Base-by-base conservation (phyloP, 2,329 filamentous ascomycete species). In the Proliferodiscus dingleyae region DNA sequence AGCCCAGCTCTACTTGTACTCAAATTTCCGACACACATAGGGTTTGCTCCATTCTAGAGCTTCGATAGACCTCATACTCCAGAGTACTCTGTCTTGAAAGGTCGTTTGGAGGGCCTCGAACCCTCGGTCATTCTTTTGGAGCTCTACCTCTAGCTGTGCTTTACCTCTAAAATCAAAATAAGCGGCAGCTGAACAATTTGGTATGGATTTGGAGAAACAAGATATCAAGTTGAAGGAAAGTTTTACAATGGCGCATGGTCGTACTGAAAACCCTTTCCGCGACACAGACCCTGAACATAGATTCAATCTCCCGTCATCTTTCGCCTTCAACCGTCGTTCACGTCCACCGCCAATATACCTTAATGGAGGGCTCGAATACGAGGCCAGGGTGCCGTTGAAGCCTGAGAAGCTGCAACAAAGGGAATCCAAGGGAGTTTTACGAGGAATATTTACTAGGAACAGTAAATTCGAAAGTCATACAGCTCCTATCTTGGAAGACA, bases 391-490 rank as follows among this genome's bases (percentile, higher is more conserved):
- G 16, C 54, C 60, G 18, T 43, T 60, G 37, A 39, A 42, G 11
- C 30, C 50, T 26, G 45, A 47, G n/a, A 58, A 57, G 28, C 10
- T 62, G 7, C 51, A 58, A 18, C 47, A 51, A 16, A 47, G 51
- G 32, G 51, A 56, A 15, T 62, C 60, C 2, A 62, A 56, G 47
- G 55, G 56, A 13, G 56, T 58, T 23, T 39, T 64, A 16, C 49
- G 61, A 32, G 57, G 53, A 11, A 58, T 64, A n/a, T 64, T 64
- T 37, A 58, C 47, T 19, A 46, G 55, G 22, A 58, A 54, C 23
- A 59, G 58, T 16, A 34, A 15, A 11, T 16, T 41, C 37, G 43
- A n/a, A 7, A 60, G 57, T 28, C 40, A 30, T 28, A 18, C 45
- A 13, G 38, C 56, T 16, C 47, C 54, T n/a, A 43, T 57, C 9